Conservation (phyloP, 208 protist genomes). For the Tritrichomonas musculus region DNA sequence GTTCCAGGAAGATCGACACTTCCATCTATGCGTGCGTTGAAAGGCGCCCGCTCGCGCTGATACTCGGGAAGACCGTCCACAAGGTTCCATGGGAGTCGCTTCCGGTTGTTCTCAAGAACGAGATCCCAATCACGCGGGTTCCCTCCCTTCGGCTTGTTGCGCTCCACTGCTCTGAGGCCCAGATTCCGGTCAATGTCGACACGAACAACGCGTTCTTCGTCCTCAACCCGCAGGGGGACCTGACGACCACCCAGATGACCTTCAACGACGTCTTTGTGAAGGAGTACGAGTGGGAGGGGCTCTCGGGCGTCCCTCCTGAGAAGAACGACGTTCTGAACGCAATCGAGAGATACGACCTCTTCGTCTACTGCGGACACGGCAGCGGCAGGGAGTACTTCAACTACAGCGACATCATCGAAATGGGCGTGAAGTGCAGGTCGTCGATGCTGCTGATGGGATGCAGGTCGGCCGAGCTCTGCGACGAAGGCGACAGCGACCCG, state of each 20-base stretch:
- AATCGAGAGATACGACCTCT: not conserved
- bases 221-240: not conserved
- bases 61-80: not conserved
- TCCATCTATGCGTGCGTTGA: not conserved
- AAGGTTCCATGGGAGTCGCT: not conserved
- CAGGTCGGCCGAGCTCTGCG: not conserved
- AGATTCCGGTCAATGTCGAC: not conserved
- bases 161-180: not conserved
- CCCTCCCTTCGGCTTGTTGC: not conserved
- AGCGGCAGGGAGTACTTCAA: not conserved
- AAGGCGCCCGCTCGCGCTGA: not conserved
- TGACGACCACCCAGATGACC: not conserved
- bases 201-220: not conserved
- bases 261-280: not conserved
- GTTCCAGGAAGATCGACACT: not conserved
- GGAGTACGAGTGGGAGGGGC: not conserved
- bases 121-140: not conserved
- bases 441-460: slow-evolving; percentile 28
- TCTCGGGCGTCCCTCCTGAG: not conserved
- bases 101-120: not conserved
- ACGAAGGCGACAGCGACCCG: not conserved
- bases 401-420: not conserved
- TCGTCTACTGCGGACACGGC: not conserved
- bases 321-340: not conserved
- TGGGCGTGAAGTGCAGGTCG: not conserved